Evolutionary conservation across 2,329 filamentous ascomycete genomes (phyloP).

Genomic region (Neoarthrinium moseri): DNA sequence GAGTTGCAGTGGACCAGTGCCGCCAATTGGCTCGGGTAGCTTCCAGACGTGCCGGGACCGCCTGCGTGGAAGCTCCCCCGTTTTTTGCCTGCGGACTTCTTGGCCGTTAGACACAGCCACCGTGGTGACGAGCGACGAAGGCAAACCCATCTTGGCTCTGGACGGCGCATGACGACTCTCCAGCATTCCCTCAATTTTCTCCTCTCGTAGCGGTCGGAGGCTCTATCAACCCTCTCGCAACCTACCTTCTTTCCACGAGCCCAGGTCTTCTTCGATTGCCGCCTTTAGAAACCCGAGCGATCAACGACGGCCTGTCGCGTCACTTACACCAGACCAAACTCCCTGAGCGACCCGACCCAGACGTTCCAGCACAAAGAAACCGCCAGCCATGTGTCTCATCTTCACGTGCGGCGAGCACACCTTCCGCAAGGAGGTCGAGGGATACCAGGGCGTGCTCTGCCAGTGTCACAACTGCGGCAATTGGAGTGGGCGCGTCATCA

Average conservation of each 20-base stretch:
- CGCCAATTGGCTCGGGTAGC: no score
- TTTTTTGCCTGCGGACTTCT: background rate
- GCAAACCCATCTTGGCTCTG: background rate
- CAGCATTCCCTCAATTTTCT: no score
- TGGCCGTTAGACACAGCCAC: conserved; percentile 11
- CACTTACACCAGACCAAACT: no score
- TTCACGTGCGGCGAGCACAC: conserved; percentile 63
- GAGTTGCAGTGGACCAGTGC: no score
- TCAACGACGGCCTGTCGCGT: no score
- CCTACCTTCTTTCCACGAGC: no score
- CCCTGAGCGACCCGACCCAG: background rate
- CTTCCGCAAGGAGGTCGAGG: conserved; percentile 57
- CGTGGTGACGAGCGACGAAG: conserved; percentile 1
- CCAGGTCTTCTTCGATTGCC: no score
- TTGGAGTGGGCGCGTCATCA: conserved; percentile 59
- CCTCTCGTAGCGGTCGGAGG: no score
- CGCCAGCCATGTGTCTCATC: conserved; percentile 55
- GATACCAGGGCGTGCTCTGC: conserved; percentile 60
- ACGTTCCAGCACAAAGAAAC: conserved; percentile 2
- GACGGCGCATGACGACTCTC: no score
- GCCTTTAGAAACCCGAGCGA: no score
- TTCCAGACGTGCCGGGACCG: no score
- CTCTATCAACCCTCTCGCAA: no score
- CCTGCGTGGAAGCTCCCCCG: background rate
- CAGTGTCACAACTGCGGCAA: conserved; percentile 69